A percentile compares a stretch with the other conserved stretches of the same genome.
phyloP scores from a whole-genome alignment of 2,329 filamentous ascomycete genomes.

The Rutstroemia sydowiana region DNA sequence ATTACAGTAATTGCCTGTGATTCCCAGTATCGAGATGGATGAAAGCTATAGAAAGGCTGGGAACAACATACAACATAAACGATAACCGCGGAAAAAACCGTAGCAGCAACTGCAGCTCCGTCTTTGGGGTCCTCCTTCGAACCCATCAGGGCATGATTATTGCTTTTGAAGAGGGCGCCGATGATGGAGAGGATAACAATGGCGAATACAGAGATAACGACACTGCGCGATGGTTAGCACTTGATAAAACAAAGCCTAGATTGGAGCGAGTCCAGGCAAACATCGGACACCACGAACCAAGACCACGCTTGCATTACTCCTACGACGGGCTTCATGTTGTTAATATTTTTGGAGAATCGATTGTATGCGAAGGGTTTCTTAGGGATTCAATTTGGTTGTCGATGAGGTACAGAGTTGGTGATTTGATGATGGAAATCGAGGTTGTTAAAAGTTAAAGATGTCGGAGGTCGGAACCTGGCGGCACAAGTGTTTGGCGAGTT shows the following conservation, averaged over 20 bases:
- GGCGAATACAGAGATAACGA: conserved; percentile 59
- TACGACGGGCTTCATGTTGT: conserved; percentile 84
- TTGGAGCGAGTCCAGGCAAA: conserved; percentile 4
- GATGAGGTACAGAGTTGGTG: too few species aligned
- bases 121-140: conserved; percentile 54
- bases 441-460: neutral
- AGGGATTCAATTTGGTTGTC: neutral
- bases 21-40: too few species aligned
- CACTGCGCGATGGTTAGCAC: conserved; percentile 43
- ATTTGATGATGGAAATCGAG: neutral
- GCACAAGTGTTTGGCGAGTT: neutral
- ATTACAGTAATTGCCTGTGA: too few species aligned
- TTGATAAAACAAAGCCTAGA: conserved; percentile 1
- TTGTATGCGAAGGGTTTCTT: too few species aligned
- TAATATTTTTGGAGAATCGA: neutral
- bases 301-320: conserved; percentile 90
- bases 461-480: neutral
- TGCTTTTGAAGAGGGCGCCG: conserved; percentile 66
- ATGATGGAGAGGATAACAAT: conserved; percentile 58
- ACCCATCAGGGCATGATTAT: conserved; percentile 80
- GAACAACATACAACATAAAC: conserved; percentile 73
- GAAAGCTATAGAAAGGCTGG: conserved; percentile 1
- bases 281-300: conserved; percentile 55
- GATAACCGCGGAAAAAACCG: conserved; percentile 80
- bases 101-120: conserved; percentile 69